Base-by-base conservation (phyloP, 1,139 yeast genomes). In the Hemisphaericaspora xylanilytica region DNA sequence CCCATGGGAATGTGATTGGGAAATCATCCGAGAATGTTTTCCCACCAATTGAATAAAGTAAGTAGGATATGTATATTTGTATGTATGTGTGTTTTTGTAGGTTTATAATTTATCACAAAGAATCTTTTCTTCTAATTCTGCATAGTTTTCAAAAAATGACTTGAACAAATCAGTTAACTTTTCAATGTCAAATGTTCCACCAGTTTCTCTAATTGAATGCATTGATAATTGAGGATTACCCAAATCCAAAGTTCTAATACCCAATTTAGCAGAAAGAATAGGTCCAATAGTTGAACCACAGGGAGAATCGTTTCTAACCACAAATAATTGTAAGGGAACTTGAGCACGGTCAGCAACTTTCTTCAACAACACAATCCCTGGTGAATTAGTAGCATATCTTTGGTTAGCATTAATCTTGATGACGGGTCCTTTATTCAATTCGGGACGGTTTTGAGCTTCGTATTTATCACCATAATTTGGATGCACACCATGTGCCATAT, bases 281-380 rank as follows among this genome's bases (percentile, higher is more conserved):
- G 98, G 97, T 1, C 98, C 98, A 54, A 92, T 92, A 2, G 98
- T 92, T 3, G 96, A 85, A 2, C 98, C 98, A 64, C 97, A 92
- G 3, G 97, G 87, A 1, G 95, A 81, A 53, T 86, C 96, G 57
- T 92, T 92, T 44, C 94, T 76, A 18, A 85, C 95, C 22, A 90
- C 97, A 67, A 92, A 89, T 43, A 89, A 59, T 56, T 85, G 94
- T 43, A 85, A 63, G 10, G 92, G 90, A 12, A 85, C 82, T 47
- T 77, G 66, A 3, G 80, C 82, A 31, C 56, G 56, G 39, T 81
- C 73, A 4, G 95, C 97, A 37, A 85, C 65, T 48, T 81, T 74
- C 58, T 89, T 85, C 42, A 90, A 54, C 42, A 92, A 62, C 1
- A 89, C 87, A 44, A 88, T 75, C 21, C 98, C 97, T 0, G 92